Evolutionary conservation across 2,329 filamentous ascomycete species (phyloP).

Genomic region (Colletotrichum tofieldiae): DNA sequence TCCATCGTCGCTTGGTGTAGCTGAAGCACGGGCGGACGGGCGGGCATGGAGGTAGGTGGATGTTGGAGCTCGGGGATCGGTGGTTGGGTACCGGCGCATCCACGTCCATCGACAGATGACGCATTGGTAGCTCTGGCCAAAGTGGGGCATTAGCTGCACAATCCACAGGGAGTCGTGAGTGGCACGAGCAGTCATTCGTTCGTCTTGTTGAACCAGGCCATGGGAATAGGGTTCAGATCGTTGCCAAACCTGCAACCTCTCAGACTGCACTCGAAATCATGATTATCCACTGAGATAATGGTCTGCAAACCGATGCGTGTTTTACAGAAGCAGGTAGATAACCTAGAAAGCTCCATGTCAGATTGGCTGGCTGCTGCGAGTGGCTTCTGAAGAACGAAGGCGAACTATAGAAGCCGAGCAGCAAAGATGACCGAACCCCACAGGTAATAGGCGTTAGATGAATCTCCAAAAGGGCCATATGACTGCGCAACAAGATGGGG

Average conservation of each 20-base stretch:
- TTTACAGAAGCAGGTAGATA: too few relatives aligned
- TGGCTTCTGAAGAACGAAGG: not conserved
- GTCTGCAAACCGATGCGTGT: not conserved
- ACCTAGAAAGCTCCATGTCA: too few relatives aligned
- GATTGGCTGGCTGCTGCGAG: too few relatives aligned
- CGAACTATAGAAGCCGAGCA: not conserved
- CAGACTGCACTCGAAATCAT: not conserved
- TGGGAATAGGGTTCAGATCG: not conserved
- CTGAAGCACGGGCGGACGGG: conserved; percentile 1
- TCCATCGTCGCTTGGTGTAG: not conserved
- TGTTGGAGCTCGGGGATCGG: conserved; percentile 13
- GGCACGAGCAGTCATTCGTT: not conserved
- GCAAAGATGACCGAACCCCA: not conserved
- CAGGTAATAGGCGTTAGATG: not conserved
- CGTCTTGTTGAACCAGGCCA: not conserved
- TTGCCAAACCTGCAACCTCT: not conserved
- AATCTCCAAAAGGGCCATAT: not conserved
- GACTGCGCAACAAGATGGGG: not conserved
- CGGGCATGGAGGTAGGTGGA: not conserved
- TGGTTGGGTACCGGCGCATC: conserved; percentile 9
- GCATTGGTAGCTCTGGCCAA: conserved; percentile 5
- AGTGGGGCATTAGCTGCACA: not conserved
- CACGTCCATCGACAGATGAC: conserved; percentile 1
- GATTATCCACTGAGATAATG: not conserved
- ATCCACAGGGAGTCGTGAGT: not conserved